Conservation (phyloP, 2,329 filamentous ascomycete genomes). For the Cladorrhinum sp. region DNA sequence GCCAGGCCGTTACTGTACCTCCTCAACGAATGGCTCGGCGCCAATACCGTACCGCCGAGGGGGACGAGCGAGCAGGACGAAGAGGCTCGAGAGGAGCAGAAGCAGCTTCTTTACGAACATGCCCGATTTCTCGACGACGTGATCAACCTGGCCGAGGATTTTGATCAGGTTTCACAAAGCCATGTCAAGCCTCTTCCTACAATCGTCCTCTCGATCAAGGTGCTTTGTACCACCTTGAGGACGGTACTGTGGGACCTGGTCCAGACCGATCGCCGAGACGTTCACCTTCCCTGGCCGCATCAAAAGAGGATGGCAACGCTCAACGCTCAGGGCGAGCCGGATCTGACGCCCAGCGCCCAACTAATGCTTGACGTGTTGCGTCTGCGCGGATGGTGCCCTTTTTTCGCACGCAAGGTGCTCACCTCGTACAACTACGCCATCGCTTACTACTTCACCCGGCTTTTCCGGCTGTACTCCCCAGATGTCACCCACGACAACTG, state of each 20-base stretch:
- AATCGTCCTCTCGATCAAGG: slow-evolving; percentile 24
- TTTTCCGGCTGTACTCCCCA: slow-evolving; percentile 19
- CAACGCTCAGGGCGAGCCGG: slow-evolving; percentile 10
- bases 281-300: slow-evolving; percentile 16
- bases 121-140: slow-evolving; percentile 23
- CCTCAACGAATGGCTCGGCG: slow-evolving; percentile 21
- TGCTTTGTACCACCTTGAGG: slow-evolving; percentile 21
- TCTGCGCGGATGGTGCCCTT: slow-evolving; percentile 25
- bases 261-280: slow-evolving; percentile 14
- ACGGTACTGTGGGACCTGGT: slow-evolving; percentile 20
- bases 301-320: slow-evolving; percentile 16
- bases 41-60: slow-evolving; percentile 6
- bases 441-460: slow-evolving; percentile 24
- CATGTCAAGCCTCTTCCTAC: slow-evolving; percentile 23
- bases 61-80: not conserved
- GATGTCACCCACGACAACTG: slow-evolving; percentile 18
- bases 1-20: slow-evolving; percentile 19
- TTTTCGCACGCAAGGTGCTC: slow-evolving; percentile 20
- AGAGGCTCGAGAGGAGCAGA: slow-evolving; percentile 4
- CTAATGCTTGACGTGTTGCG: slow-evolving; percentile 23
- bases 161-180: slow-evolving; percentile 24
- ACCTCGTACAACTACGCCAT: slow-evolving; percentile 22
- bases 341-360: slow-evolving; percentile 20
- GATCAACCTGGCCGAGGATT: slow-evolving; percentile 22
- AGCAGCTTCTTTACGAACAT: slow-evolving; percentile 19